phyloP scores from a whole-genome alignment of 129 eudicot genomes.

The Arctium lappa region DNA sequence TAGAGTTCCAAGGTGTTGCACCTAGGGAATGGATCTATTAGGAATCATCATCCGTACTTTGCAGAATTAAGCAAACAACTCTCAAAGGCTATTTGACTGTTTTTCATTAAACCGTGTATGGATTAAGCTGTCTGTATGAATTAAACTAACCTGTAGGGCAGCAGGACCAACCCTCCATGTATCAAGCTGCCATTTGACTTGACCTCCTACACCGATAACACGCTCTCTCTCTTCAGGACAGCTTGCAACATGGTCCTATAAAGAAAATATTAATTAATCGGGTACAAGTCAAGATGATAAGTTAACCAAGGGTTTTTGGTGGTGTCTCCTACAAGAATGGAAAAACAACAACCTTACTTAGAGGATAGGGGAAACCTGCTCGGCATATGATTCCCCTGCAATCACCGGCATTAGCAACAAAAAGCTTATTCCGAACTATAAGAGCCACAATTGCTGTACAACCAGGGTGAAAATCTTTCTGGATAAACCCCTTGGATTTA shows the following conservation, averaged over 20 bases:
- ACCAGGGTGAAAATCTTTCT: slow-evolving; percentile 93
- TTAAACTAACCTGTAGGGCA: slow-evolving; percentile 77
- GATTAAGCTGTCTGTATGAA: background rate
- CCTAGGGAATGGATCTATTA: too few relatives aligned
- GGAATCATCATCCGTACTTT: background rate
- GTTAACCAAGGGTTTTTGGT: background rate
- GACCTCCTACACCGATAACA: slow-evolving; percentile 56
- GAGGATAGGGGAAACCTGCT: slow-evolving; percentile 56
- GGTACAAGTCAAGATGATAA: slow-evolving; percentile 1
- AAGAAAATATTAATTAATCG: slow-evolving; percentile 12
- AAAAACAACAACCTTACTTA: slow-evolving; percentile 62
- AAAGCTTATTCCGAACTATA: slow-evolving; percentile 66
- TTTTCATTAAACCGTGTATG: background rate
- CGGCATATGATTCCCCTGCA: slow-evolving; percentile 87
- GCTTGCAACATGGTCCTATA: slow-evolving; percentile 94
- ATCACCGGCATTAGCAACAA: slow-evolving; percentile 96
- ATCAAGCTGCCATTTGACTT: slow-evolving; percentile 86
- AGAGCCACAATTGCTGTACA: slow-evolving; percentile 88
- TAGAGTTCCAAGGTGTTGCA: background rate
- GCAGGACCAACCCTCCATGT: slow-evolving; percentile 98
- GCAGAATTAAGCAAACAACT: background rate
- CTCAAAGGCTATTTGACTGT: background rate
- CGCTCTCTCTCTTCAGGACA: slow-evolving; percentile 87
- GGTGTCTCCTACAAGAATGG: background rate
- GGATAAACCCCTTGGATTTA: slow-evolving; percentile 53